These are phyloP conservation scores for Scheffersomyces illinoinensis DNA, from an alignment of 1,139 yeast species.

Conservation along the genomic window DNA sequence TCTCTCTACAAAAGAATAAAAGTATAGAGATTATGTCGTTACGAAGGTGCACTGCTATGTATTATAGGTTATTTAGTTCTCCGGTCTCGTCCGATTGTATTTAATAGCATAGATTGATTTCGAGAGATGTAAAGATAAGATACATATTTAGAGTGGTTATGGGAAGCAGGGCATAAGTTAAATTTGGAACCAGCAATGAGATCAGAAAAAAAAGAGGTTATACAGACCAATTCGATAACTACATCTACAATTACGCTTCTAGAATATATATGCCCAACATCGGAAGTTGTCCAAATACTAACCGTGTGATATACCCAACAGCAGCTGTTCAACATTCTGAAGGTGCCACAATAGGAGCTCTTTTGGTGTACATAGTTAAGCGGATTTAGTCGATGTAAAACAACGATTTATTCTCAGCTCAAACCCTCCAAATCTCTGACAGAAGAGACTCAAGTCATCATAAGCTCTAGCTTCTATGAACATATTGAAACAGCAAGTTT, in stretches of 20 bases:
- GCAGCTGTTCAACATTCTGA: background rate
- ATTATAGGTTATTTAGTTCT: conserved; percentile 1
- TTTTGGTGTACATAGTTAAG: background rate
- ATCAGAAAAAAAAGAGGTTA: background rate
- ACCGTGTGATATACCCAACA: background rate
- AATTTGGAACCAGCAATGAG: background rate
- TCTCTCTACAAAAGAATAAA: background rate
- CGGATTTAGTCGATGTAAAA: background rate
- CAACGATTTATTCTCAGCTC: background rate
- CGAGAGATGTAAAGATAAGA: background rate
- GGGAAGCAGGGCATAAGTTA: background rate
- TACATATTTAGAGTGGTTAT: too few species aligned
- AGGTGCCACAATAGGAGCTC: background rate
- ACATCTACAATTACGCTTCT: background rate
- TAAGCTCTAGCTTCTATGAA: background rate
- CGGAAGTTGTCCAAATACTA: background rate
- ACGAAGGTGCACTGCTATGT: background rate
- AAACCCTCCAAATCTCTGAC: background rate
- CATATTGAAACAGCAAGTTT: too few species aligned
- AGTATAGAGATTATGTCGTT: background rate
- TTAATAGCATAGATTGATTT: background rate
- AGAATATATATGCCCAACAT: background rate
- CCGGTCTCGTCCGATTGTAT: conserved; percentile 1
- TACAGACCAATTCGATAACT: background rate
- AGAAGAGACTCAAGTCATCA: background rate